Evolutionary conservation across 148 eudicot species (phyloP).

Genomic region (Nepenthes gracilis): DNA sequence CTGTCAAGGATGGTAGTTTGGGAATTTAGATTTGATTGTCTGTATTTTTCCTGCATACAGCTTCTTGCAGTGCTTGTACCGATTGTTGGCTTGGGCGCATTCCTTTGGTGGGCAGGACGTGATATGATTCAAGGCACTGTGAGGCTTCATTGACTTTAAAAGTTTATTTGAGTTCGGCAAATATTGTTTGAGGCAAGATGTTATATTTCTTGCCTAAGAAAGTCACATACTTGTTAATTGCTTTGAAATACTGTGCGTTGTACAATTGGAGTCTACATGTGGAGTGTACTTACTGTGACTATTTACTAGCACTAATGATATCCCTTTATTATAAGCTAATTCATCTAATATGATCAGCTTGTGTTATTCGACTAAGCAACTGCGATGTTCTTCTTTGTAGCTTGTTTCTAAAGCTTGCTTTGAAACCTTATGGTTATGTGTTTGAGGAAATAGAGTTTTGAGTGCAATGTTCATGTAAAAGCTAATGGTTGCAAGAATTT

Average conservation of each 20-base stretch:
- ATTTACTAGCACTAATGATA: too few relatives aligned
- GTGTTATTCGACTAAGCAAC: too few relatives aligned
- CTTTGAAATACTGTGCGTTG: too few relatives aligned
- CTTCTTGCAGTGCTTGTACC: slow-evolving; percentile 69
- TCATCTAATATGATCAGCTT: too few relatives aligned
- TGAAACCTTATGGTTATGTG: too few relatives aligned
- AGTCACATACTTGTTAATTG: neutral
- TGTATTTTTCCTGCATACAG: slow-evolving; percentile 25
- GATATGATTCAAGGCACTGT: slow-evolving; percentile 77
- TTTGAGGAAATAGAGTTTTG: too few relatives aligned
- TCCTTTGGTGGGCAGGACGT: slow-evolving; percentile 91
- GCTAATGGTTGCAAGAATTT: too few relatives aligned
- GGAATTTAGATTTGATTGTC: slow-evolving; percentile 6
- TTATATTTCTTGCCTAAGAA: neutral
- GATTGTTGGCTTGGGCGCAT: slow-evolving; percentile 62
- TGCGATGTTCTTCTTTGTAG: too few relatives aligned
- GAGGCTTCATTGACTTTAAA: slow-evolving; percentile 22
- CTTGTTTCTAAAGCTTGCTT: neutral
- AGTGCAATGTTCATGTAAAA: too few relatives aligned
- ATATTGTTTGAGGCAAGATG: neutral
- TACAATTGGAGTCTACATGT: too few relatives aligned
- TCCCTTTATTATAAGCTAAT: too few relatives aligned
- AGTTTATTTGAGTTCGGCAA: neutral
- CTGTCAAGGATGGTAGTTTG: neutral
- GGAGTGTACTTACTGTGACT: too few relatives aligned